phyloP scores from a whole-genome alignment of 768 basidiomycete genomes.

The Strobilomyces echinocephalus region DNA sequence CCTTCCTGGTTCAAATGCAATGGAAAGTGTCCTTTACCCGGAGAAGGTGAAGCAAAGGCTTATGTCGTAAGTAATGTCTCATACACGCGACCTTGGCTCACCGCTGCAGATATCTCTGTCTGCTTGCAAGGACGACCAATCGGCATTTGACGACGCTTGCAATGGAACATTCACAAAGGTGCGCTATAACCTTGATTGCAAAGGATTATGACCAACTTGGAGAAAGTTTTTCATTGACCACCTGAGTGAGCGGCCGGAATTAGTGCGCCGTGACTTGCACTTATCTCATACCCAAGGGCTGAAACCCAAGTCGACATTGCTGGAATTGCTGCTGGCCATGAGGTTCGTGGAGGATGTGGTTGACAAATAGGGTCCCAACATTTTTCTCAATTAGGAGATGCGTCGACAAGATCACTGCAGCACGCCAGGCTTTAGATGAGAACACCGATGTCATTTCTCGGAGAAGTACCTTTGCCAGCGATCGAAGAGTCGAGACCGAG shows the following conservation, averaged over 20 bases:
- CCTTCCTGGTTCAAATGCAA: conserved; percentile 13
- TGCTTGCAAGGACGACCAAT: conserved; percentile 26
- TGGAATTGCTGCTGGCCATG: conserved; percentile 16
- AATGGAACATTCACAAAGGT: conserved; percentile 22
- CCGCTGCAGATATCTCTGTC: conserved; percentile 23
- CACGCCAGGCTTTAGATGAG: conserved; percentile 10
- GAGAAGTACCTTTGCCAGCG: conserved; percentile 8
- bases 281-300: conserved; percentile 11
- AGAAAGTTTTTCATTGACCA: conserved; percentile 27
- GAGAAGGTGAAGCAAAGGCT: conserved; percentile 9
- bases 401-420: conserved; percentile 16
- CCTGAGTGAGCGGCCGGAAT: conserved; percentile 16
- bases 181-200: background rate
- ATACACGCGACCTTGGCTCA: background rate
- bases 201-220: conserved; percentile 1
- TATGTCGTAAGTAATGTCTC: conserved; percentile 20
- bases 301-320: conserved; percentile 22
- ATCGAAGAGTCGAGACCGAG: background rate
- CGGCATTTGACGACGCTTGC: conserved; percentile 17
- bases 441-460: conserved; percentile 8
- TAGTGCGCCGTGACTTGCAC: background rate
- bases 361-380: background rate
- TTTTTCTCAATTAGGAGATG: conserved; percentile 6
- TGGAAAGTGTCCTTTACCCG: conserved; percentile 11
- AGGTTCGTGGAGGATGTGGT: conserved; percentile 15